Evolutionary conservation across 2,329 filamentous ascomycete genomes (phyloP), one percentile per base, ranked within the genome.

Genomic region (Claviceps quebecensis): DNA sequence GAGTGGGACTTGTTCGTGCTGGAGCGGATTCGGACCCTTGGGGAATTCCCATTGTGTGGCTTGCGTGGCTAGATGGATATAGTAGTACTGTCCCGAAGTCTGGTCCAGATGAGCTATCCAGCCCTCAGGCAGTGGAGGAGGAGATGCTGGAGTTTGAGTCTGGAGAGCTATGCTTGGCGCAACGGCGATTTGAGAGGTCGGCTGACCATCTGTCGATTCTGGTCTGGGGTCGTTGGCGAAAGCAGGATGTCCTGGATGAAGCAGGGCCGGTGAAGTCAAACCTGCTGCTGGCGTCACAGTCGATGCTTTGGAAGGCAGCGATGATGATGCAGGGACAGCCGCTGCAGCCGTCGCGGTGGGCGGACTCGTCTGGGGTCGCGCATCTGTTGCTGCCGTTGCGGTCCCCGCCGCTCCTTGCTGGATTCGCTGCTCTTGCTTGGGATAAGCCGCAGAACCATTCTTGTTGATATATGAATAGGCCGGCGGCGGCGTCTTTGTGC

Each of bases 21-120:
- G 86, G 50, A 96, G 75, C 1, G 91, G 91, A 23, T 88, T 95
- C 0, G 90, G 90, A 0, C 91, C 91, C 69, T 96, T 97, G 29
- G 93, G 93, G 58, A 97, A 97, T 62, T 98, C 93, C 93, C 93
- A 98, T 64, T 98, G 93, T 0, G 93, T 98, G 2, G 90, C 88
- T 64, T 97, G 93, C 0, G 87, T 90, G 1, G 90, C 86, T 34
- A 98, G 76, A 65, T 98, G 93, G 54, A 98, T 98, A 63, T 98
- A 98, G 67, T 98, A 98, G 68, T 97, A 98, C 63, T 97, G 91
- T 1, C 93, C 93, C 2, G 91, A 97, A 63, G 86, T 95, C 58
- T 88, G 86, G 64, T 98, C 93, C 4, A 97, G 75, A 65, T 97
- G 93, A 19, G 93, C 88, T 61, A 98, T 97, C 93, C 93, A 98